Conservation (phyloP, 1,284 basidiomycete genomes). For the Austropuccinia psidii region DNA sequence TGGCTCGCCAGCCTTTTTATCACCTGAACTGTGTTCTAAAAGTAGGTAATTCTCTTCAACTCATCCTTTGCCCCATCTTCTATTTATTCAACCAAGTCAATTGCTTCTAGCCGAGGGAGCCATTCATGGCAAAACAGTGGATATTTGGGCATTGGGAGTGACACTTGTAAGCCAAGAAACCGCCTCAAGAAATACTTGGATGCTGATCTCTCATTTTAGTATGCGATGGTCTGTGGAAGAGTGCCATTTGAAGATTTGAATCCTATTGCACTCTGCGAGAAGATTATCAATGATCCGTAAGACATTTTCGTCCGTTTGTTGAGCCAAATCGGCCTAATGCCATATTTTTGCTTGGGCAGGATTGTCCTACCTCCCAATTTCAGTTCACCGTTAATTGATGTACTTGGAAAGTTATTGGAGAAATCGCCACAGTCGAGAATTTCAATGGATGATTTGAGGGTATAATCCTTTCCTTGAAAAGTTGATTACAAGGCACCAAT, state of each 20-base stretch:
- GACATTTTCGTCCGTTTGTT: not conserved
- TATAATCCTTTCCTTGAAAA: not conserved
- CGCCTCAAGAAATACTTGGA: not conserved
- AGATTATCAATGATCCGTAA: slow-evolving; percentile 23
- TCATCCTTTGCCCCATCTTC: not conserved
- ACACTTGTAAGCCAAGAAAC: not conserved
- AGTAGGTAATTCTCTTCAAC: not conserved
- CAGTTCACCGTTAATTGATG: not conserved
- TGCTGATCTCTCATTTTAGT: not conserved
- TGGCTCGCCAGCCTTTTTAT: slow-evolving; percentile 20
- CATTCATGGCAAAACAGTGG: not conserved
- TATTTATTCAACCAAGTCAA: not conserved
- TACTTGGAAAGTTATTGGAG: not conserved
- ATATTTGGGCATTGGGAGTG: slow-evolving; percentile 28
- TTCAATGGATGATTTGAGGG: not conserved
- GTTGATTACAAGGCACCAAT: not conserved
- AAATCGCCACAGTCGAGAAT: not conserved
- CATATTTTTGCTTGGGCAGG: not conserved
- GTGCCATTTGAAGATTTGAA: slow-evolving; percentile 12
- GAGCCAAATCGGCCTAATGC: not conserved
- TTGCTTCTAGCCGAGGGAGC: not conserved
- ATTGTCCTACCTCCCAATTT: not conserved
- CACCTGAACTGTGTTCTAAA: slow-evolving; percentile 9
- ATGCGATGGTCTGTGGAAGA: not conserved
- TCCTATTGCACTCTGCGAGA: not conserved